Conservation (phyloP, 169 alveolate species). For the Eimeria acervulina region DNA sequence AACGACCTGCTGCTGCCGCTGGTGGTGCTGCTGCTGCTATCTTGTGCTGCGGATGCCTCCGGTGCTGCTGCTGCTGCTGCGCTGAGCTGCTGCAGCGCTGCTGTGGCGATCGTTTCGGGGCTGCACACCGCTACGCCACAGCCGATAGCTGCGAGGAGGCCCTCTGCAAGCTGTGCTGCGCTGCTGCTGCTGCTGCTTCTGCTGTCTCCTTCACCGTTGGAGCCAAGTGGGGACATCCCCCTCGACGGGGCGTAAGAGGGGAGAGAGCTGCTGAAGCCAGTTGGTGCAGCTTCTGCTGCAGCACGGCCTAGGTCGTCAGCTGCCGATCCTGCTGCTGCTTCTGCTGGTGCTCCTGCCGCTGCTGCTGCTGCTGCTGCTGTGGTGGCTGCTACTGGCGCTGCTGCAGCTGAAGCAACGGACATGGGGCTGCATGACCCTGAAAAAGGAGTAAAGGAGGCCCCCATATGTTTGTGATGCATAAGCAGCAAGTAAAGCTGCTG, state of each 20-base stretch:
- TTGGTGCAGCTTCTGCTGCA: conserved; percentile 48
- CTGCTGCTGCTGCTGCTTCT: conserved; percentile 57
- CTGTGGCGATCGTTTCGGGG: conserved; percentile 57
- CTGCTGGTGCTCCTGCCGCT: conserved; percentile 11
- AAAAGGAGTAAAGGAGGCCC: neutral
- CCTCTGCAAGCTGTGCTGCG: conserved; percentile 47
- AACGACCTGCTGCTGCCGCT: neutral
- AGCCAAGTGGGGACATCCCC: neutral
- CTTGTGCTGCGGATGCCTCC: neutral
- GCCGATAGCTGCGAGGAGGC: conserved; percentile 67
- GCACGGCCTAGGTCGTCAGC: neutral
- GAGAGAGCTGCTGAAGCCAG: conserved; percentile 25
- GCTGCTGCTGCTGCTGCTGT: conserved; percentile 2
- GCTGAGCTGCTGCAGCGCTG: conserved; percentile 53
- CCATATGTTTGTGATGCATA: neutral
- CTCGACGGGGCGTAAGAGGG: neutral
- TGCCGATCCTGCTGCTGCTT: conserved; percentile 27
- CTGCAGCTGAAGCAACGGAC: neutral
- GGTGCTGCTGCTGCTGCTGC: conserved; percentile 42
- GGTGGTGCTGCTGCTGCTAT: neutral
- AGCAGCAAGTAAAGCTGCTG: conserved; percentile 41
- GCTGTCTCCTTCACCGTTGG: neutral
- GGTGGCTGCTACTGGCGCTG: neutral
- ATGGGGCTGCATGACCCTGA: conserved; percentile 30
- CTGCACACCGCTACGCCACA: conserved; percentile 75